Conservation (phyloP, 139 green algal species). For the Volvox africanus region DNA sequence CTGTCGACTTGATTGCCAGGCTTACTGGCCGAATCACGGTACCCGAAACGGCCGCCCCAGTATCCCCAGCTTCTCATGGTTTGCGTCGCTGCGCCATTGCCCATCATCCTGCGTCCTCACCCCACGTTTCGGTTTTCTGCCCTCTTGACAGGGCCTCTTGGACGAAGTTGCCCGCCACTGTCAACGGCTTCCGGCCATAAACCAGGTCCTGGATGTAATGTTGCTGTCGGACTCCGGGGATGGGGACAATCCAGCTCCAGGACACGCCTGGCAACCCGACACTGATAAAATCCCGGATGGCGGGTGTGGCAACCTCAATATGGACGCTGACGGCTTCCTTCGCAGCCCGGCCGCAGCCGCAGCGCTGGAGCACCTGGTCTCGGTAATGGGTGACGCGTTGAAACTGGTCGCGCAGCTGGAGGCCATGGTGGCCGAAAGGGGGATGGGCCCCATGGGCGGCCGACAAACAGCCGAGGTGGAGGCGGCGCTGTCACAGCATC, state of each 20-base stretch:
- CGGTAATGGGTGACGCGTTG: neutral
- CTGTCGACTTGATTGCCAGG: too few relatives aligned
- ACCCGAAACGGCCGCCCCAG: too few relatives aligned
- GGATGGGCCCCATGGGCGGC: neutral
- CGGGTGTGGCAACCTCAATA: too few relatives aligned
- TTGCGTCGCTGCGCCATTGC: neutral
- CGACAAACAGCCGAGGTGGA: neutral
- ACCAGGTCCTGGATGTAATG: neutral
- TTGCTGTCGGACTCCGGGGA: neutral
- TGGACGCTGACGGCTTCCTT: neutral
- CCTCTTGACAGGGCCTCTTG: conserved; percentile 2
- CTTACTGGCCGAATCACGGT: too few relatives aligned
- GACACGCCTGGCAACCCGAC: too few relatives aligned
- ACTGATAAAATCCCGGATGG: neutral
- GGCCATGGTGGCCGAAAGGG: neutral
- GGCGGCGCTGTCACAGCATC: neutral
- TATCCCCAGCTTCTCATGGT: too few relatives aligned
- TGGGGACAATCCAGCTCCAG: too few relatives aligned
- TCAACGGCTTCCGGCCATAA: conserved; percentile 19
- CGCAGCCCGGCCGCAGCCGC: conserved; percentile 4
- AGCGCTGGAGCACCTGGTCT: conserved; percentile 6
- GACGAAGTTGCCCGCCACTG: conserved; percentile 13
- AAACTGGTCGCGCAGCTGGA: conserved; percentile 1
- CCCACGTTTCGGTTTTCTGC: too few relatives aligned
- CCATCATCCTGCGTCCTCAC: neutral